Base-by-base conservation (phyloP, 352 stramenopile species). In the Thalassiosira exigua region DNA sequence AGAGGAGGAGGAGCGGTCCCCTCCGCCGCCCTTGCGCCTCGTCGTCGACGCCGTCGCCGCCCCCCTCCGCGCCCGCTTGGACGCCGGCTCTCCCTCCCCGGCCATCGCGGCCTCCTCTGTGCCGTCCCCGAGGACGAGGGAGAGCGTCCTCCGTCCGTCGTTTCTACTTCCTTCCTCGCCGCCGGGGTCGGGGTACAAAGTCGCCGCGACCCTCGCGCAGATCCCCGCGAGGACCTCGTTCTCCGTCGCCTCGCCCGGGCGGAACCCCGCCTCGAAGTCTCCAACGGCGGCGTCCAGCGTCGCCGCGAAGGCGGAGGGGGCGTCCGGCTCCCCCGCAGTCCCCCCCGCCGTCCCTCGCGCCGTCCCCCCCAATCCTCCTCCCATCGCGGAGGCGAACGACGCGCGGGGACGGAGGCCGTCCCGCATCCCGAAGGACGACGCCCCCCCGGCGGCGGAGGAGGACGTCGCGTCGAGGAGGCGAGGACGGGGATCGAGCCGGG, bases 401-500 rank as follows among this genome's bases (percentile, higher is more conserved):
- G 33, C 3, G 44, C 22, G 2, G 3, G 32, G 26, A 51, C 3
- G 50, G 9, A 48, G 30, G 1, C 29, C 22, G 36, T 29, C 56
- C 1, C 68, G 65, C 21, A 62, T 42, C 17, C 54, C 39, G n/a
- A n/a, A n/a, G 17, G 4, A 26, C 1, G 4, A 30, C 26, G n/a
- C 57, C 27, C 36, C 41, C 51, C 62, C 59, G 17, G 58, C 56
- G 12, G 39, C 19, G 14, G 32, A 29, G 0, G 75, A 27, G 1
- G 51, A 69, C n/a, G 66, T 74, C 21, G 52, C 65, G 33, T 30
- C 36, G 0, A 83, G 56, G n/a, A 83, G 32, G 21, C 71, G 70
- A n/a, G 75, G 75, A 36, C 44, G 29, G 26, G 65, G 26, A 33
- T 50, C 69, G 1, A 83, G 56, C 51, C 79, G 75, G 36, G 79